Base-by-base conservation (phyloP, 371 early-diverging fungal genomes). In the Mortierella sp. region DNA sequence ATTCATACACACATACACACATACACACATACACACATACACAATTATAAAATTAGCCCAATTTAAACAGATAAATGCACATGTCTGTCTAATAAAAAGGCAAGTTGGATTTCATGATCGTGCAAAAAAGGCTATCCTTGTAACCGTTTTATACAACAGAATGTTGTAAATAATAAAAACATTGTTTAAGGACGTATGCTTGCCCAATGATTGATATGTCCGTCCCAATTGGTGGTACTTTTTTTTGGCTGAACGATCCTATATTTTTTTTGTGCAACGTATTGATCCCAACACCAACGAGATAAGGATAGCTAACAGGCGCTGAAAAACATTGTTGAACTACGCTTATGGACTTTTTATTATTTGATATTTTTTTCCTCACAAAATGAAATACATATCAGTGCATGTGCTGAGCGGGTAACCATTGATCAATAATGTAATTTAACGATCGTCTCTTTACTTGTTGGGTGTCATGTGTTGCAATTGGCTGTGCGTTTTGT, bases 41-140 rank as follows among this genome's bases (percentile, higher is more conserved):
- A 59, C 26, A 42, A n/a, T n/a, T n/a, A n/a, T n/a, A n/a, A 42
- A 59, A 29, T 59, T 59, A 59, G 60, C 60, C 60, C 60, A 59
- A 53, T 26, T n/a, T 42, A 17, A 10, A 28, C 28, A 26, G 15
- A 17, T n/a, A 28, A 42, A 42, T 53, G 53, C 53, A 59, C 60
- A 59, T 59, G 60, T 40, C 37, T n/a, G 26, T 28, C 53, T 26
- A 6, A 23, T 26, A 53, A 28, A 51, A 23, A 53, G 13, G 53
- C 7, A 6, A 19, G 7, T 12, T 15, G 28, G 40, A 40, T 40
- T 6, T 28, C 59, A 47, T 62, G 62, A 32, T 62, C n/a, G 49
- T 47, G 63, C 63, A 51, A 51, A n/a, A 26, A 9, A 15, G n/a
- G 35, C 23, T 19, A 34, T 32, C 35, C 29, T 57, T 40, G 17